These are phyloP conservation scores for Scleromitrula shiraiana DNA, from an alignment of 2,329 filamentous ascomycete genomes.

Conservation along the genomic window DNA sequence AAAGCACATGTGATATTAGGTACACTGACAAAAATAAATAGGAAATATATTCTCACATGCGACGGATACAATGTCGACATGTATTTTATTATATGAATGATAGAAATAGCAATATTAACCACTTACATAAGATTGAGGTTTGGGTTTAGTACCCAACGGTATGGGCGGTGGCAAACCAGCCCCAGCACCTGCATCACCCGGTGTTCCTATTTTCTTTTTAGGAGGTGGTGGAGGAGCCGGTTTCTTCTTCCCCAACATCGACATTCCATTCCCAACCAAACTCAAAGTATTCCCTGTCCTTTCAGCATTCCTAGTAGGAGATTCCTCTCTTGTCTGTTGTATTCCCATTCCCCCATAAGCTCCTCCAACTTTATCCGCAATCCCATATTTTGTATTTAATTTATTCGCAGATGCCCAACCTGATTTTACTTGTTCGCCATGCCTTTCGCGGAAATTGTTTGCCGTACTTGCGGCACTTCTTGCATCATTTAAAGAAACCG, in stretches of 20 bases:
- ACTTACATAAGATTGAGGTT: conserved; percentile 29
- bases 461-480: conserved; percentile 43
- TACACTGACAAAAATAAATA: no score
- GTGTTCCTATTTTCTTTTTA: conserved; percentile 22
- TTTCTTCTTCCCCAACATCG: conserved; percentile 26
- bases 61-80: not conserved
- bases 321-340: conserved; percentile 7
- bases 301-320: conserved; percentile 9
- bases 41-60: not conserved
- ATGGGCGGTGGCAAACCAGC: conserved; percentile 22
- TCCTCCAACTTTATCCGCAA: conserved; percentile 25
- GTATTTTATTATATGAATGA: not conserved
- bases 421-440: conserved; percentile 49
- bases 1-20: no score
- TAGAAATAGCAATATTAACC: conserved; percentile 14
- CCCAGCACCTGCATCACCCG: conserved; percentile 6
- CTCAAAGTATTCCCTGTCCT: conserved; percentile 12
- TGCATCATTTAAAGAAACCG: conserved; percentile 43
- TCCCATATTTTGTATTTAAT: conserved; percentile 28
- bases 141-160: conserved; percentile 29
- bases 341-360: conserved; percentile 14
- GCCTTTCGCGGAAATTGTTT: conserved; percentile 51
- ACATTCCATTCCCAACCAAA: not conserved
- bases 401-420: conserved; percentile 38
- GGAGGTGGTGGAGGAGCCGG: conserved; percentile 30